Base-by-base conservation (phyloP, 345 rosid genomes). In the Cochlearia excelsa region DNA sequence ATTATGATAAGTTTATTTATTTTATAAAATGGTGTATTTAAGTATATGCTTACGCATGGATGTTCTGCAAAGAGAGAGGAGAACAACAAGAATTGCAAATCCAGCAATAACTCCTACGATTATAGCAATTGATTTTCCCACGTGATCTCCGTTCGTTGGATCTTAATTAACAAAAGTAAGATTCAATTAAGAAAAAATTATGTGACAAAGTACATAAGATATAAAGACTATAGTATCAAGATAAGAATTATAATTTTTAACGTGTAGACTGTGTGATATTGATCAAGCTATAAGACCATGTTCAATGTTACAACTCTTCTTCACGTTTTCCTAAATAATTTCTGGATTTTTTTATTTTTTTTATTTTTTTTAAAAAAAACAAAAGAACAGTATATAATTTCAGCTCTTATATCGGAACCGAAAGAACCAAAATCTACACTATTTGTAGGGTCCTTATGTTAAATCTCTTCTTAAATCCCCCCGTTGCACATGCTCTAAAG, bases 111-210 rank as follows among this genome's bases (percentile, higher is more conserved):
- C 78, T 40, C 98, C 98, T 7, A 92, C 88, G 34, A 83, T 81
- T 3, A 88, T 84, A 54, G 98, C 90, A 0, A 88, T 88, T 27
- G 95, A 78, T 79, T 82, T 88, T 1, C 96, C 96, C 42, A 66
- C 78, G 33, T 77, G 58, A 67, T 88, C 98, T 34, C 75, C 83
- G 42, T 68, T 69, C 55, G 80, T 69, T 54, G 95, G 79, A 77
- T 79, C 98, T 92, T 27, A 8, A 50, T 23, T 6, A 46, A 46
- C 55, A 33, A 35, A 61, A 58, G 11, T 26, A 31, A 27, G 35
- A 56, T 52, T 54, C 72, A 63, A 57, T 48, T 58, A 9, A 53
- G 29, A 51, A 37, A 28, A 52, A 26, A 3, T 53, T 1, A 37
- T 39, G 51, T 11, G 46, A 60, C 39, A 26, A 66, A 51, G 54